phyloP scores from a whole-genome alignment of 2,329 filamentous ascomycete species.

The Phialophora expanda region DNA sequence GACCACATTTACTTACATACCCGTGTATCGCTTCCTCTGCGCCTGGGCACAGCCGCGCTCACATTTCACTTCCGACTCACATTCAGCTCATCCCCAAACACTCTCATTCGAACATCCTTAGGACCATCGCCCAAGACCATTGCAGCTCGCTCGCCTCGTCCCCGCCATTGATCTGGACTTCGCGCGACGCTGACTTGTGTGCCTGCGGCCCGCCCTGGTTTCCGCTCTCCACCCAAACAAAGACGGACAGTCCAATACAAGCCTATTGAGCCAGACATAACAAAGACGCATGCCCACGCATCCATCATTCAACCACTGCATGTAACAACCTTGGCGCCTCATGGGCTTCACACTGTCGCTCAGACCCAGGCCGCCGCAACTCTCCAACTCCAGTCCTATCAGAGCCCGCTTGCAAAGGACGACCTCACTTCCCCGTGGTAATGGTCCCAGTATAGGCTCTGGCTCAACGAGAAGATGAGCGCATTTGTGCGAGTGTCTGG shows the following conservation, averaged over 20 bases:
- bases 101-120: constrained; percentile 7
- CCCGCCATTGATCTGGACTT: background rate
- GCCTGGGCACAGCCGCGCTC: constrained; percentile 16
- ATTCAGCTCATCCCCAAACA: constrained; percentile 4
- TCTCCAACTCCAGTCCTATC: constrained; percentile 17
- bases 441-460: constrained; percentile 30
- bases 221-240: constrained; percentile 6
- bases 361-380: constrained; percentile 33
- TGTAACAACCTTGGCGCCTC: constrained; percentile 25
- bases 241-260: constrained; percentile 11
- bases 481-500: constrained; percentile 95
- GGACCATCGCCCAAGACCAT: background rate
- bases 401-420: constrained; percentile 25
- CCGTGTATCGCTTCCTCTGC: constrained; percentile 6
- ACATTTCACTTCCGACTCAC: constrained; percentile 10
- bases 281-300: constrained; percentile 7
- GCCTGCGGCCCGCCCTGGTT: constrained; percentile 14
- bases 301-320: constrained; percentile 16
- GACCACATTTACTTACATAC: background rate
- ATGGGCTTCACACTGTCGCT: constrained; percentile 38
- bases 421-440: constrained; percentile 28
- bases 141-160: constrained; percentile 2
- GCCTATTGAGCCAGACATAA: constrained; percentile 23
- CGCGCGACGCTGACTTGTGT: constrained; percentile 1
- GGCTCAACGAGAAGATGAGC: constrained; percentile 58